Percentiles rank a stretch among this genome's conserved stretches.
phyloP scores from a whole-genome alignment of 208 protist genomes.

The Acanthamoeba triangularis region DNA sequence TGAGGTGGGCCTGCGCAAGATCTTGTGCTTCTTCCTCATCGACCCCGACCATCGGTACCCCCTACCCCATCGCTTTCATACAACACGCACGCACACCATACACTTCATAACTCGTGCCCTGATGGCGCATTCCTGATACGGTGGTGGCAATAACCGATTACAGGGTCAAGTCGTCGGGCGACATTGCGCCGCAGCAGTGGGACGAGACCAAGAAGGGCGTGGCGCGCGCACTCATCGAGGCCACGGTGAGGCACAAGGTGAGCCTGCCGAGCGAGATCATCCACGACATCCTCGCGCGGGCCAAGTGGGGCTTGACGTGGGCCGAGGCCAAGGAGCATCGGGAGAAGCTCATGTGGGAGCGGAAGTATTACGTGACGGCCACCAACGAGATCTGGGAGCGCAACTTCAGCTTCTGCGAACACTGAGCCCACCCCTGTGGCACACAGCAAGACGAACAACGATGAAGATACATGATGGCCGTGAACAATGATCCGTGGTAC shows the following conservation, averaged over 20 bases:
- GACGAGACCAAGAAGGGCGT: neutral
- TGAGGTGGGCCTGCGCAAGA: constrained; percentile 78
- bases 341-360: constrained; percentile 83
- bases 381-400: constrained; percentile 15
- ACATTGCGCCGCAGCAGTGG: constrained; percentile 76
- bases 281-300: constrained; percentile 58
- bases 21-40: constrained; percentile 85
- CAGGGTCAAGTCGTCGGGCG: constrained; percentile 75
- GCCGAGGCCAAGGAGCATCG: constrained; percentile 79
- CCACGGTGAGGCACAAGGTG: neutral
- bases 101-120: too few species aligned
- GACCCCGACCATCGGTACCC: constrained; percentile 55
- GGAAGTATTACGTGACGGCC: constrained; percentile 75
- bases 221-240: neutral
- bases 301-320: constrained; percentile 67
- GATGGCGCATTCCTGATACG: neutral
- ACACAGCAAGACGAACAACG: too few species aligned
- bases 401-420: constrained; percentile 12
- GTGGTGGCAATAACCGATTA: neutral
- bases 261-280: constrained; percentile 60
- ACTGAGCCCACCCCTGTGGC: neutral
- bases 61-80: too few species aligned
- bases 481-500: too few species aligned
- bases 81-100: too few species aligned
- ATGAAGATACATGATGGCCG: too few species aligned